Conservation (phyloP, 257 asterid species). For the Plectranthus barbatus region DNA sequence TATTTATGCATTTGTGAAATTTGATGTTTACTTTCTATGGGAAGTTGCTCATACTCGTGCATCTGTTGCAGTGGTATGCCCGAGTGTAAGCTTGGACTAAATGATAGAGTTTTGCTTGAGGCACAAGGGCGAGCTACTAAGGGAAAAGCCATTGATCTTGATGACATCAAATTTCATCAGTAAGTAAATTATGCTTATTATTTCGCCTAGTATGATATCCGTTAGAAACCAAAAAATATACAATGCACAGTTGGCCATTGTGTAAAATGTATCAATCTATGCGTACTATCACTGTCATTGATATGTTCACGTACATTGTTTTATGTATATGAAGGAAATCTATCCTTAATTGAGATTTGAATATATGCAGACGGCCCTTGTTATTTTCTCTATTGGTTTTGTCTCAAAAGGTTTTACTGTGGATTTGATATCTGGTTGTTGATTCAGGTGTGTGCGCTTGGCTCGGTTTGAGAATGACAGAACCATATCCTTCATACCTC, state of each 20-base stretch:
- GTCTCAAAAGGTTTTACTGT: no score
- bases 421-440: slow-evolving; percentile 17
- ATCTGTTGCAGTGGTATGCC: slow-evolving; percentile 93
- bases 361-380: background rate
- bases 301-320: background rate
- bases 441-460: slow-evolving; percentile 92
- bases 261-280: background rate
- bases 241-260: background rate
- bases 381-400: background rate
- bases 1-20: background rate
- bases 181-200: slow-evolving; percentile 29
- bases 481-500: slow-evolving; percentile 94
- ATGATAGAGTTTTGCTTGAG: slow-evolving; percentile 91
- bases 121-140: slow-evolving; percentile 93
- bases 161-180: slow-evolving; percentile 99
- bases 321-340: background rate
- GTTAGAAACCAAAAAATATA: background rate
- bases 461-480: slow-evolving; percentile 95
- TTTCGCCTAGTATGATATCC: background rate
- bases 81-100: slow-evolving; percentile 98
- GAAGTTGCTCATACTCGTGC: slow-evolving; percentile 4
- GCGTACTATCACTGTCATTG: background rate
- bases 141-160: slow-evolving; percentile 98
- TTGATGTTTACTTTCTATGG: background rate
- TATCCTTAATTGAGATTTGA: no score